These are phyloP conservation scores for Mesotaenium endlicherianum DNA, from an alignment of 139 green algal species.

Conservation along the genomic window DNA sequence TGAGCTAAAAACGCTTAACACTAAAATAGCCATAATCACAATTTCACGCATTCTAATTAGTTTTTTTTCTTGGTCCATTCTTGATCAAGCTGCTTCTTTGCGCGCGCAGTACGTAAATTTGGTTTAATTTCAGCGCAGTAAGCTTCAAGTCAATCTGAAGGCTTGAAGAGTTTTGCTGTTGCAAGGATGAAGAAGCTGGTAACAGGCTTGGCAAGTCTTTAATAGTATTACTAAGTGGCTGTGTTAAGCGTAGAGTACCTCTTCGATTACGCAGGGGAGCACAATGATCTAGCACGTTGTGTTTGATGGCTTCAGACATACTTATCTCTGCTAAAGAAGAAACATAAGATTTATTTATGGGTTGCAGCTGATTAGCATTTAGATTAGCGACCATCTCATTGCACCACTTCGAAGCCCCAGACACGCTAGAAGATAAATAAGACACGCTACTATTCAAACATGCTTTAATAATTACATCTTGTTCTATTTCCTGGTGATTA, in stretches of 20 bases:
- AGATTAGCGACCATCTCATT: conserved; percentile 12
- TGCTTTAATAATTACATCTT: conserved; percentile 11
- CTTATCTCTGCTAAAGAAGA: conserved; percentile 12
- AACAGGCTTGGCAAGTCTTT: too few relatives aligned
- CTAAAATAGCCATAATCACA: conserved; percentile 13
- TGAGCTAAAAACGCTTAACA: background rate
- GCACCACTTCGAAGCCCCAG: conserved; percentile 13
- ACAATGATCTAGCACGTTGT: background rate
- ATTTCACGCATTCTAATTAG: conserved; percentile 3
- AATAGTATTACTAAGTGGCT: conserved; percentile 1
- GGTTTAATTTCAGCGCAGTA: too few relatives aligned
- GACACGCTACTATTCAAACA: conserved; percentile 8
- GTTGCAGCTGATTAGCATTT: conserved; percentile 26
- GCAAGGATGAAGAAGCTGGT: too few relatives aligned
- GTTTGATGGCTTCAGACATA: conserved; percentile 15
- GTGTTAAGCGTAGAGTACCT: too few relatives aligned
- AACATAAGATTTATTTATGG: conserved; percentile 19
- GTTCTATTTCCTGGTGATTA: background rate
- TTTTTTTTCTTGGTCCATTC: background rate
- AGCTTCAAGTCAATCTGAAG: too few relatives aligned
- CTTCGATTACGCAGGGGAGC: too few relatives aligned
- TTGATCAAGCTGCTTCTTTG: background rate
- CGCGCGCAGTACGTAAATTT: background rate
- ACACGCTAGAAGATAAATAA: conserved; percentile 24
- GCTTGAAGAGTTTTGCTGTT: too few relatives aligned